A percentile compares a stretch with the other conserved stretches of the same genome.
These are phyloP conservation scores for Poa annua DNA, from an alignment of 176 grass and related monocot species.

Conservation along the genomic window DNA sequence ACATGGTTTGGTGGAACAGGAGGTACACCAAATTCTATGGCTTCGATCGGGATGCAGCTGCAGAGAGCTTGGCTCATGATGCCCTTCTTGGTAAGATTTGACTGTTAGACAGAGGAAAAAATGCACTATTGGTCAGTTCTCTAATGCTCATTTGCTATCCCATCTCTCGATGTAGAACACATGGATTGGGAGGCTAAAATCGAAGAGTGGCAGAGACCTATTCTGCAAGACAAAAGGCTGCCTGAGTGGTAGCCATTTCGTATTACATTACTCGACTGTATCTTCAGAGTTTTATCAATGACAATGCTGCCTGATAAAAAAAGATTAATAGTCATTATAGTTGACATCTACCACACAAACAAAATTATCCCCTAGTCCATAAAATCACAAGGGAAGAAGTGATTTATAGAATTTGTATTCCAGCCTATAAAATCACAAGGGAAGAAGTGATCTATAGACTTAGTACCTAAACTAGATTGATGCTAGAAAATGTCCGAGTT, in stretches of 20 bases:
- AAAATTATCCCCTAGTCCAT: neutral
- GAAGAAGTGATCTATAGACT: neutral
- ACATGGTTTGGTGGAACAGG: constrained; percentile 42
- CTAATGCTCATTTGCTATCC: neutral
- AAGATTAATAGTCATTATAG: neutral
- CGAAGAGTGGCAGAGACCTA: constrained; percentile 85
- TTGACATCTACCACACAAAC: neutral
- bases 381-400: neutral
- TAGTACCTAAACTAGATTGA: neutral
- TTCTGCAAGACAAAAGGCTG: constrained; percentile 66
- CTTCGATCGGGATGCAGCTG: constrained; percentile 55
- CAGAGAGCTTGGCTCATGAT: constrained; percentile 61
- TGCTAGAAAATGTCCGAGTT: neutral
- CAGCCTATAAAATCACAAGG: constrained; percentile 1
- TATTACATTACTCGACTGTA: neutral
- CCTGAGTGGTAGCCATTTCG: constrained; percentile 63
- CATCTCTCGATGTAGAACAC: constrained; percentile 50
- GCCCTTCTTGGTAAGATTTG: constrained; percentile 71
- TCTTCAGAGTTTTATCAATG: neutral
- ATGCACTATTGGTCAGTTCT: neutral
- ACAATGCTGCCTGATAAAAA: neutral
- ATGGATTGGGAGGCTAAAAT: constrained; percentile 78
- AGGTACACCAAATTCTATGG: constrained; percentile 86
- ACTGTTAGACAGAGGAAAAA: neutral
- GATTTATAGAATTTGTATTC: neutral